A percentile compares a stretch with the other conserved stretches of the same genome.
Conservation (phyloP, 2,329 filamentous ascomycete species). For the Cordyceps fumosorosea region DNA sequence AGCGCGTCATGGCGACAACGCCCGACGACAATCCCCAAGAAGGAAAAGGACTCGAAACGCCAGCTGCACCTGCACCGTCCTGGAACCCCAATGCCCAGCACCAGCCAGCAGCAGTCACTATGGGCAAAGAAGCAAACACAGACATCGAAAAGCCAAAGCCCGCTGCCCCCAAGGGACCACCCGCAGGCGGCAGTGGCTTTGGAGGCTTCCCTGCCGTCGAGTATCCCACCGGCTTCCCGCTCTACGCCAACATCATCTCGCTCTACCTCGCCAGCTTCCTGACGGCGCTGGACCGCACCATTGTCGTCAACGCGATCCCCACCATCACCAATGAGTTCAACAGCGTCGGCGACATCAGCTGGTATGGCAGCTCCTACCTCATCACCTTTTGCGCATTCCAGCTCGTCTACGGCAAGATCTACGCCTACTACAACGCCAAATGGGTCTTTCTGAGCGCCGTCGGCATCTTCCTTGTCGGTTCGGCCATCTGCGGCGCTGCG, state of each 20-base stretch:
- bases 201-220: slow-evolving; percentile 8
- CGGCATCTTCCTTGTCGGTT: slow-evolving; percentile 15
- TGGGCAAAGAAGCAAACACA: background rate
- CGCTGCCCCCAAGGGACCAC: background rate
- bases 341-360: slow-evolving; percentile 21
- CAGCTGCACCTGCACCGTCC: background rate
- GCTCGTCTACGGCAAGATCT: slow-evolving; percentile 20
- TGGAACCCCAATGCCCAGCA: background rate
- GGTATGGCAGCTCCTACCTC: slow-evolving; percentile 19
- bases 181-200: background rate
- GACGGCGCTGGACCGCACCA: slow-evolving; percentile 20
- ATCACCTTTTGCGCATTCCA: slow-evolving; percentile 19
- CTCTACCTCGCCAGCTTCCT: slow-evolving; percentile 8
- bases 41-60: background rate
- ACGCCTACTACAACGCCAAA: slow-evolving; percentile 20
- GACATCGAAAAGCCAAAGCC: slow-evolving; percentile 1
- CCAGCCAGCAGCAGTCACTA: background rate
- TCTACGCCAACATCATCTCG: slow-evolving; percentile 8
- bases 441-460: slow-evolving; percentile 17
- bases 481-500: slow-evolving; percentile 14
- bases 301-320: slow-evolving; percentile 30
- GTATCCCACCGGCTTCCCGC: slow-evolving; percentile 7
- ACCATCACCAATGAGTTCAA: slow-evolving; percentile 27
- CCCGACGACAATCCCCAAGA: background rate
- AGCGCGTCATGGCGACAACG: background rate